Conservation (phyloP, 495 filamentous ascomycete genomes). For the Poronia punctata region DNA sequence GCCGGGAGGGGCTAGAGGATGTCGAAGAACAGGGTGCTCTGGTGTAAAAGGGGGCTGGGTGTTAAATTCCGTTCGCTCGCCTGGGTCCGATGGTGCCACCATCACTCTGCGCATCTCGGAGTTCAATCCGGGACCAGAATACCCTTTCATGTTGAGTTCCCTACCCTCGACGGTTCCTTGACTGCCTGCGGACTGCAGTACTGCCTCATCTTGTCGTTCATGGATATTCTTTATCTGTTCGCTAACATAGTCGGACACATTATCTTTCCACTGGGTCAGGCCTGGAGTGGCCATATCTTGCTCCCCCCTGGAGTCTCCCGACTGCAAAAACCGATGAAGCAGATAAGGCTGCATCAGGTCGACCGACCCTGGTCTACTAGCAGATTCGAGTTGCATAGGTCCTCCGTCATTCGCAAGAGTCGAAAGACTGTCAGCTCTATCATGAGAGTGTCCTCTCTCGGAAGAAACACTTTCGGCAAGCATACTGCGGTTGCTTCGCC, state of each 20-base stretch:
- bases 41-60: conserved; percentile 11
- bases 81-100: background rate
- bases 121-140: conserved; percentile 54
- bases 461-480: no score
- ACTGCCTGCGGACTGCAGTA: background rate
- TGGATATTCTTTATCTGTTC: conserved; percentile 17
- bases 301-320: background rate
- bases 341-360: no score
- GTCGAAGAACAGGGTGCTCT: conserved; percentile 22
- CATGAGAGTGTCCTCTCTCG: no score
- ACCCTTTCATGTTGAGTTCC: conserved; percentile 5
- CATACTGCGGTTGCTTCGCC: no score
- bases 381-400: no score
- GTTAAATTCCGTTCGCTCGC: conserved; percentile 1
- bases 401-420: no score
- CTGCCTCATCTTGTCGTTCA: conserved; percentile 9
- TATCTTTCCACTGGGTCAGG: conserved; percentile 24
- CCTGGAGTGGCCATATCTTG: conserved; percentile 5
- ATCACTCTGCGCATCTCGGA: conserved; percentile 48
- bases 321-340: background rate
- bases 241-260: conserved; percentile 30
- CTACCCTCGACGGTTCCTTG: conserved; percentile 14
- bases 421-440: no score
- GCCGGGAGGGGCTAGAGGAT: conserved; percentile 18
- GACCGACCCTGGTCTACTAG: no score